Evolutionary conservation across 352 stramenopile species (phyloP).

Genomic region (Phytophthora citricola): DNA sequence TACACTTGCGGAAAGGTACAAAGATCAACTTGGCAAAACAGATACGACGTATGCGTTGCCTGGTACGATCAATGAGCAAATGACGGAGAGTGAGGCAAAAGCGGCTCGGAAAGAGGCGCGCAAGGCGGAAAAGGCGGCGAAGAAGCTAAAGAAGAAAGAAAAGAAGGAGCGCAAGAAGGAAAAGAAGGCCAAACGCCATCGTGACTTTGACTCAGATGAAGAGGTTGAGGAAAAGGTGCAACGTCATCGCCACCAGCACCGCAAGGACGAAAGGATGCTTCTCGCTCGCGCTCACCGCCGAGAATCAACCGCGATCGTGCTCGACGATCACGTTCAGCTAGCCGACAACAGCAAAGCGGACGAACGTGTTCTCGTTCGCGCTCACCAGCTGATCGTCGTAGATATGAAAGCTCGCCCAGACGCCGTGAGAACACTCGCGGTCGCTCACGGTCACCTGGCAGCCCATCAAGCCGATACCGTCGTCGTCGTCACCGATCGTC

Average conservation of each 20-base stretch:
- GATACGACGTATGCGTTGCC: constrained; percentile 74
- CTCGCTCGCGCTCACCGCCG: constrained; percentile 23
- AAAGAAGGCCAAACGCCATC: constrained; percentile 30
- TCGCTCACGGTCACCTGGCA: constrained; percentile 19
- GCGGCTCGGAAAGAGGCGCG: constrained; percentile 62
- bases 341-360: constrained; percentile 9
- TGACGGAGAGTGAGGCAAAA: constrained; percentile 50
- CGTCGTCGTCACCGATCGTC: constrained; percentile 25
- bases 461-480: constrained; percentile 11
- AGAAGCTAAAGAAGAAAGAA: constrained; percentile 74
- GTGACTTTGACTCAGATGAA: constrained; percentile 9
- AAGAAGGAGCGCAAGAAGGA: constrained; percentile 63
- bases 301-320: constrained; percentile 6
- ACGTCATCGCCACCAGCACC: constrained; percentile 4
- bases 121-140: constrained; percentile 69
- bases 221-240: constrained; percentile 16
- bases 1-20: constrained; percentile 77
- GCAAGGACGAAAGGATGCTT: constrained; percentile 16
- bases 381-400: constrained; percentile 23
- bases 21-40: constrained; percentile 58
- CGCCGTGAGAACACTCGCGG: constrained; percentile 9
- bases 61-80: constrained; percentile 39
- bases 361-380: constrained; percentile 32
- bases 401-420: constrained; percentile 14
- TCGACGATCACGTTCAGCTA: constrained; percentile 22